phyloP scores from a whole-genome alignment of 805 yeast genomes.

The Ogataea populi-albae region DNA sequence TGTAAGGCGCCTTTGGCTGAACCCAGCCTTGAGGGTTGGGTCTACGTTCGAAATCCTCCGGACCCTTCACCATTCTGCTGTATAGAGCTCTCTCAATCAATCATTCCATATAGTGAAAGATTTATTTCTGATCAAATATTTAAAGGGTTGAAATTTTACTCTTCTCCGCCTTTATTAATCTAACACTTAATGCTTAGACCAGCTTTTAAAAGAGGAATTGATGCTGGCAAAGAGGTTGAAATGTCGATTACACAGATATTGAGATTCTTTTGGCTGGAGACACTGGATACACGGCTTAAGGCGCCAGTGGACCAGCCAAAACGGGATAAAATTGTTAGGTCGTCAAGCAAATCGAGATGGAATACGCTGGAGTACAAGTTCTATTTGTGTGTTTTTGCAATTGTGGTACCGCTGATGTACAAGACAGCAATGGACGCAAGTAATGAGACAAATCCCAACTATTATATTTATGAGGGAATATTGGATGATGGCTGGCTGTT shows the following conservation, averaged over 20 bases:
- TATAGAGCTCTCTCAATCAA: too few species aligned
- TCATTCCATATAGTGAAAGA: too few species aligned
- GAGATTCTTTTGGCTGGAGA: slow-evolving; percentile 46
- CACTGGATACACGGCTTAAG: slow-evolving; percentile 49
- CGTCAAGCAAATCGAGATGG: slow-evolving; percentile 59
- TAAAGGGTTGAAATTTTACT: too few species aligned
- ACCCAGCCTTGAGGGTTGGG: slow-evolving; percentile 80
- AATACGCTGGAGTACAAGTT: slow-evolving; percentile 67
- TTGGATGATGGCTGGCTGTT: slow-evolving; percentile 84
- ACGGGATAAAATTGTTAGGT: slow-evolving; percentile 31
- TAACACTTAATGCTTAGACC: too few species aligned
- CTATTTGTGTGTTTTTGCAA: slow-evolving; percentile 58
- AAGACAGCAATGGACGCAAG: slow-evolving; percentile 80
- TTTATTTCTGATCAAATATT: too few species aligned
- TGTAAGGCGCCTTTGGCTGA: slow-evolving; percentile 79
- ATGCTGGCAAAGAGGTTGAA: neutral
- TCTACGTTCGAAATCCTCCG: slow-evolving; percentile 47
- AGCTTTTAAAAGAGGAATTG: too few species aligned
- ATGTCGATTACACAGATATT: slow-evolving; percentile 13
- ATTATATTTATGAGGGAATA: slow-evolving; percentile 54
- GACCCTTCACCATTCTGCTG: slow-evolving; percentile 1
- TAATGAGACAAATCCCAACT: slow-evolving; percentile 71
- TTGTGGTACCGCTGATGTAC: slow-evolving; percentile 80
- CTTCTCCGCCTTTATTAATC: too few species aligned
- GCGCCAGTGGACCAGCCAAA: slow-evolving; percentile 37